Conservation (phyloP, 257 asterid species). For the Ilex aquifolium region DNA sequence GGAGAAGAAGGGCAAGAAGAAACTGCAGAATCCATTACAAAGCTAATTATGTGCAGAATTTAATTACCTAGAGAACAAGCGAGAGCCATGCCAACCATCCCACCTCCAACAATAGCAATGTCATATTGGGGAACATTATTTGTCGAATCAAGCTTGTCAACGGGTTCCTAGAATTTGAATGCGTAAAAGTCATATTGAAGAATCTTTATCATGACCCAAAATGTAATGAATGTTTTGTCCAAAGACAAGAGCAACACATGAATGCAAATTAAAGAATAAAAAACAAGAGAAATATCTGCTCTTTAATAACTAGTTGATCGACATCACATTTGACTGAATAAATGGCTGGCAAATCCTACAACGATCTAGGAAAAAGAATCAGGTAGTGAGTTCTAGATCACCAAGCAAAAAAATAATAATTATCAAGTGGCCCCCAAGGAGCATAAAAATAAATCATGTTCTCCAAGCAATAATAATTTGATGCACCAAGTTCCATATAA, state of each 20-base stretch:
- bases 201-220: not conserved
- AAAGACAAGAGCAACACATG: not conserved
- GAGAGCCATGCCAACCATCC: conserved; percentile 99
- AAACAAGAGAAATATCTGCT: no score
- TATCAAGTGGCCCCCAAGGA: no score
- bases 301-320: no score
- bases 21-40: conserved; percentile 10
- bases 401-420: no score
- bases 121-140: conserved; percentile 55
- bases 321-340: no score
- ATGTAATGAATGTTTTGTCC: not conserved
- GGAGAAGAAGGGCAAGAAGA: no score
- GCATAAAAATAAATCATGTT: no score
- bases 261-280: not conserved
- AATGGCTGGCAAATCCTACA: not conserved
- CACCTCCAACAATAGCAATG: conserved; percentile 98
- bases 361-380: not conserved
- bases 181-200: conserved; percentile 5
- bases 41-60: conserved; percentile 5
- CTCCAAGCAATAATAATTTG: no score
- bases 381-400: not conserved
- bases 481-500: no score
- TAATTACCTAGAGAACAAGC: conserved; percentile 78
- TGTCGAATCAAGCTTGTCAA: conserved; percentile 21
- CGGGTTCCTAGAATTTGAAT: conserved; percentile 33